phyloP scores from a whole-genome alignment of 169 alveolate species.

The Plasmodium relictum region DNA sequence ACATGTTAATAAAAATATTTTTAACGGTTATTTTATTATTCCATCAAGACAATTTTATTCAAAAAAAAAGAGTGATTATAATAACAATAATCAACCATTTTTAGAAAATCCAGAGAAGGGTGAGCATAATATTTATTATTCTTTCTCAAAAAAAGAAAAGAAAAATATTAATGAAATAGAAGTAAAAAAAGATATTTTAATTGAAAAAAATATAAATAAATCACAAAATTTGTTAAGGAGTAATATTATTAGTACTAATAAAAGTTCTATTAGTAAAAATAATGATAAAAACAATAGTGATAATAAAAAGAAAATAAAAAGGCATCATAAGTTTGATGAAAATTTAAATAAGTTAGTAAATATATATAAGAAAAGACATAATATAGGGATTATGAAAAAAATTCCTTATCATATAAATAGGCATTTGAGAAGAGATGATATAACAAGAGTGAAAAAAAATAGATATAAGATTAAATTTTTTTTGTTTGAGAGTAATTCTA shows the following conservation, averaged over 20 bases:
- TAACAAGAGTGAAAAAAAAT: constrained; percentile 5
- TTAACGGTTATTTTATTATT: constrained; percentile 45
- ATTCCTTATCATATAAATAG: neutral
- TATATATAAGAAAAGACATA: neutral
- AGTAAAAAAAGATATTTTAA: neutral
- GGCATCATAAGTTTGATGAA: neutral
- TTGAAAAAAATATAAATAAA: neutral
- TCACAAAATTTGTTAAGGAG: neutral
- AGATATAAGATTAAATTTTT: constrained; percentile 9
- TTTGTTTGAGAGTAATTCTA: constrained; percentile 18
- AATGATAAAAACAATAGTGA: no score
- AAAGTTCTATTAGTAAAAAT: no score
- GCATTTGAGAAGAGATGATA: neutral
- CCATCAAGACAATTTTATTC: constrained; percentile 32
- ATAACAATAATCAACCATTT: neutral
- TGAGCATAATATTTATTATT: neutral
- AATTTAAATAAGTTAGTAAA: neutral
- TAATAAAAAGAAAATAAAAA: neutral
- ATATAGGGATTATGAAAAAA: neutral
- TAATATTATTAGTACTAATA: neutral
- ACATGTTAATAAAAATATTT: neutral
- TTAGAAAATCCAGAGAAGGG: neutral
- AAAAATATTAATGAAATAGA: neutral
- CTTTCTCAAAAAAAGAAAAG: neutral
- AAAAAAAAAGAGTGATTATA: neutral